phyloP scores from a whole-genome alignment of 2,329 filamentous ascomycete genomes.

The Zymoseptoria tritici region DNA sequence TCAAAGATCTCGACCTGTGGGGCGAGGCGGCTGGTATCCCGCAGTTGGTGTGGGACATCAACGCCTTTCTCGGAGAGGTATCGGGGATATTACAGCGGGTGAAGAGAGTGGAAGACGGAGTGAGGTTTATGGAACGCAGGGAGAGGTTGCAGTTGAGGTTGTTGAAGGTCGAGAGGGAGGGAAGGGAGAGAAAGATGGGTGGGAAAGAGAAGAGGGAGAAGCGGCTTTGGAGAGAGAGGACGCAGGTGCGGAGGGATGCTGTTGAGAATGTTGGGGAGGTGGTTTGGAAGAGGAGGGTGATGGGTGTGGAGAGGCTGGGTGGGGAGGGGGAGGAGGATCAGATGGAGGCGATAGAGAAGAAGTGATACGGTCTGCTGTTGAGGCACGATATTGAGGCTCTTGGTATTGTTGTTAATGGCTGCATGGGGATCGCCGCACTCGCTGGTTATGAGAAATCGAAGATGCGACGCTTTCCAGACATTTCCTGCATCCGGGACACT shows the following conservation, averaged over 20 bases:
- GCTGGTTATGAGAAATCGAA: too few species aligned
- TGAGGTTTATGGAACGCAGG: neutral
- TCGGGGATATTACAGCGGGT: neutral
- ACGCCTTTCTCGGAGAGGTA: neutral
- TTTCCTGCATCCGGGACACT: too few species aligned
- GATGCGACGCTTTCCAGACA: too few species aligned
- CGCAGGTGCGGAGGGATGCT: neutral
- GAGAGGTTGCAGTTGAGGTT: neutral
- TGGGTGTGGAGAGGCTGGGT: neutral
- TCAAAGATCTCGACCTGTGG: neutral
- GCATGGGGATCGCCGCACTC: too few species aligned
- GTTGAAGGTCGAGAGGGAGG: neutral
- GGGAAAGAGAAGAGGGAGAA: neutral
- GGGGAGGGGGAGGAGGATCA: neutral
- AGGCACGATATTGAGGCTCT: neutral
- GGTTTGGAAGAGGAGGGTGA: neutral
- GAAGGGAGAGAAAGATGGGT: neutral
- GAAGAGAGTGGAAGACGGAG: neutral
- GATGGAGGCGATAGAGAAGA: neutral
- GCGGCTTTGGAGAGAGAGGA: neutral
- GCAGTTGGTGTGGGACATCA: neutral
- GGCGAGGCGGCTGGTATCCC: neutral
- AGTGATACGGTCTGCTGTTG: neutral
- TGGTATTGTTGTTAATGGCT: too few species aligned
- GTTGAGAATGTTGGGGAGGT: neutral